Evolutionary conservation across 2,329 filamentous ascomycete species (phyloP).

Genomic region (Ophiostoma montium): DNA sequence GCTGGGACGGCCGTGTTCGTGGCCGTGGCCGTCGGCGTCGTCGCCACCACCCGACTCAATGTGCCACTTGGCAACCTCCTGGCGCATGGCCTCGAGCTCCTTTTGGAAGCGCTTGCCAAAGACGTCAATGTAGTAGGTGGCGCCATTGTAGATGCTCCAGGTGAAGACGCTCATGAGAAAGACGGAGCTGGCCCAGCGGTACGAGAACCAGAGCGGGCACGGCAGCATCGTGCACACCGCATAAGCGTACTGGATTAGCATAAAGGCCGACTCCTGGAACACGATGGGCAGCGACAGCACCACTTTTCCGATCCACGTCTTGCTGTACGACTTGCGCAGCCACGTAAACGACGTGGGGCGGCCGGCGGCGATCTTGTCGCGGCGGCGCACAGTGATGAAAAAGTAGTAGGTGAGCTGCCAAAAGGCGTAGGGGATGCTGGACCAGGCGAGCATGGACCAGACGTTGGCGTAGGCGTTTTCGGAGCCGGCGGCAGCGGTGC

Average conservation of each 20-base stretch:
- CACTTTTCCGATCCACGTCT: slow-evolving; percentile 73
- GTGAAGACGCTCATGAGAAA: slow-evolving; percentile 77
- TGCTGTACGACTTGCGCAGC: slow-evolving; percentile 82
- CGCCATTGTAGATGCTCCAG: slow-evolving; percentile 94
- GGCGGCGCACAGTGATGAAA: slow-evolving; percentile 86
- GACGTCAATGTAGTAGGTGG: slow-evolving; percentile 95
- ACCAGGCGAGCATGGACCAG: slow-evolving; percentile 82
- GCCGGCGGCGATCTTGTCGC: slow-evolving; percentile 89
- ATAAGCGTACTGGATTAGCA: slow-evolving; percentile 89
- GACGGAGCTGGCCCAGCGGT: slow-evolving; percentile 57
- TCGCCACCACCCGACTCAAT: slow-evolving; percentile 27
- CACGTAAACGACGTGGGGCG: slow-evolving; percentile 95
- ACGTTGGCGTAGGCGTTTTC: slow-evolving; percentile 67
- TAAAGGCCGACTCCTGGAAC: slow-evolving; percentile 82
- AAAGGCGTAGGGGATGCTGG: slow-evolving; percentile 76
- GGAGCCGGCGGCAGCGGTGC: slow-evolving; percentile 50
- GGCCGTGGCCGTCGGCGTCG: slow-evolving; percentile 6
- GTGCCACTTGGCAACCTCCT: slow-evolving; percentile 83
- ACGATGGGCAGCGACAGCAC: slow-evolving; percentile 63
- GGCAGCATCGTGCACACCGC: slow-evolving; percentile 88
- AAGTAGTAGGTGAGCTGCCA: slow-evolving; percentile 94
- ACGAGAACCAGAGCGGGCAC: slow-evolving; percentile 91
- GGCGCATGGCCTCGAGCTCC: slow-evolving; percentile 77
- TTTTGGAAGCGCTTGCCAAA: slow-evolving; percentile 96
- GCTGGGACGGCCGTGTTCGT: slow-evolving; percentile 16